These are phyloP conservation scores for Penicillium vulpinum DNA, from an alignment of 2,329 filamentous ascomycete species.

Conservation along the genomic window DNA sequence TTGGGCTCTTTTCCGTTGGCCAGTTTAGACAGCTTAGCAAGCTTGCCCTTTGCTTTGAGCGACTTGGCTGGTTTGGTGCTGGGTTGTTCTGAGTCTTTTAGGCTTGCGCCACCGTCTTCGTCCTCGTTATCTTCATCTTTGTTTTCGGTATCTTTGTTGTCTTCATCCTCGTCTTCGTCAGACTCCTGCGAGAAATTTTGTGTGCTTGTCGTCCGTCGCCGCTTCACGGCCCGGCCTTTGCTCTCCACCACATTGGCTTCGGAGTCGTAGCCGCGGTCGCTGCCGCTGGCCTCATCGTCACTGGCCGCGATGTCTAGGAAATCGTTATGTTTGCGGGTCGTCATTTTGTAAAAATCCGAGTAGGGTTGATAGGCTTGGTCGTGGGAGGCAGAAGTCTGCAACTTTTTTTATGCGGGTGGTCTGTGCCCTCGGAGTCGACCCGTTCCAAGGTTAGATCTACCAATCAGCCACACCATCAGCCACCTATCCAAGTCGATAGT, in stretches of 20 bases:
- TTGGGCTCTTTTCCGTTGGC: constrained; percentile 15
- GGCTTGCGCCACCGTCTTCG: constrained; percentile 15
- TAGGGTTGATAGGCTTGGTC: not conserved
- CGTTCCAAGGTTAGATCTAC: not conserved
- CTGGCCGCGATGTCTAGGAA: constrained; percentile 39
- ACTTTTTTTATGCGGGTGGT: constrained; percentile 16
- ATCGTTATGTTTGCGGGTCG: constrained; percentile 41
- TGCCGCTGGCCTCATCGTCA: constrained; percentile 37
- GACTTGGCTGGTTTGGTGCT: constrained; percentile 8
- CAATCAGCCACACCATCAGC: not conserved
- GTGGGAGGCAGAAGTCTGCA: not conserved
- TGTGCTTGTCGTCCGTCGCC: constrained; percentile 29
- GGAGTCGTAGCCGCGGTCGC: constrained; percentile 47
- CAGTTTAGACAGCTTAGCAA: constrained; percentile 10
- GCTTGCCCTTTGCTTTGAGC: constrained; percentile 17
- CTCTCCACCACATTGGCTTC: constrained; percentile 43
- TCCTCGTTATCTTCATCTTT: constrained; percentile 11
- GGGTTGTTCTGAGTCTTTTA: constrained; percentile 10
- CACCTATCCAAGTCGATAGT: not conserved
- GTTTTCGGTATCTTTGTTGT: constrained; percentile 12
- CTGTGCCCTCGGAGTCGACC: constrained; percentile 11
- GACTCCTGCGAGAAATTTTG: constrained; percentile 38
- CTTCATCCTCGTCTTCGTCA: constrained; percentile 45
- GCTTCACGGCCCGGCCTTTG: constrained; percentile 40
- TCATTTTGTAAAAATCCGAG: constrained; percentile 29